phyloP scores from a whole-genome alignment of 2,329 filamentous ascomycete species.

The Claviceps arundinis region DNA sequence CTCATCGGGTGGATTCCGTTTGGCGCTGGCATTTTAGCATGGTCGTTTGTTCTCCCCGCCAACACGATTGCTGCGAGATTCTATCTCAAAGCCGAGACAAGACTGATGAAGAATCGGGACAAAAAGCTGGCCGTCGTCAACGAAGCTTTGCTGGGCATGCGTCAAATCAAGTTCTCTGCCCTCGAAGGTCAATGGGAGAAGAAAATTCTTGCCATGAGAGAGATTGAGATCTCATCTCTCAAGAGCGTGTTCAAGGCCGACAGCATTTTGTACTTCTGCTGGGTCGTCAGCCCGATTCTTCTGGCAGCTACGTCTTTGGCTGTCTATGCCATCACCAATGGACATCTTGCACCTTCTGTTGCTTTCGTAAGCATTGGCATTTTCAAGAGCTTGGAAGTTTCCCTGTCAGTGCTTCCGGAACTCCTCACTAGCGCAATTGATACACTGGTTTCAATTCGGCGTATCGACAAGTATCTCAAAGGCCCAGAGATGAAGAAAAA shows the following conservation, averaged over 20 bases:
- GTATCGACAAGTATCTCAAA: slow-evolving; percentile 58
- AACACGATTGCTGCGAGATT: slow-evolving; percentile 54
- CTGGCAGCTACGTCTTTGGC: slow-evolving; percentile 59
- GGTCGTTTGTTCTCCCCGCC: slow-evolving; percentile 51
- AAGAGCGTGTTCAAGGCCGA: slow-evolving; percentile 56
- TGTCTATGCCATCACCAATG: slow-evolving; percentile 52
- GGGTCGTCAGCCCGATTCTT: slow-evolving; percentile 61
- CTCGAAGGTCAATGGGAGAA: slow-evolving; percentile 62
- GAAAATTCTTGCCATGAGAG: slow-evolving; percentile 49
- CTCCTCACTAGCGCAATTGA: slow-evolving; percentile 58
- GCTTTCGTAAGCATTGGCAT: slow-evolving; percentile 69
- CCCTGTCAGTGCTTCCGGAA: slow-evolving; percentile 59
- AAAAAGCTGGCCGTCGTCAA: slow-evolving; percentile 63
- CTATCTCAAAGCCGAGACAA: slow-evolving; percentile 52
- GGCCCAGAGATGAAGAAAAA: slow-evolving; percentile 49
- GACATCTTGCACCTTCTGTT: slow-evolving; percentile 53
- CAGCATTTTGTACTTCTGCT: slow-evolving; percentile 49
- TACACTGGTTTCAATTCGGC: slow-evolving; percentile 56
- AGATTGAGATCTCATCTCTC: slow-evolving; percentile 51
- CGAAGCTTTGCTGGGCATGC: slow-evolving; percentile 64
- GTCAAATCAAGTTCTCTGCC: slow-evolving; percentile 76
- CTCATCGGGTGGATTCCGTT: slow-evolving; percentile 62
- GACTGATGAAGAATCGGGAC: slow-evolving; percentile 63
- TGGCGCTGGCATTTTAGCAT: slow-evolving; percentile 49
- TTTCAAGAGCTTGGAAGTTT: slow-evolving; percentile 60